Base-by-base conservation (phyloP, 805 yeast genomes). In the Danielozyma ontarioensis region DNA sequence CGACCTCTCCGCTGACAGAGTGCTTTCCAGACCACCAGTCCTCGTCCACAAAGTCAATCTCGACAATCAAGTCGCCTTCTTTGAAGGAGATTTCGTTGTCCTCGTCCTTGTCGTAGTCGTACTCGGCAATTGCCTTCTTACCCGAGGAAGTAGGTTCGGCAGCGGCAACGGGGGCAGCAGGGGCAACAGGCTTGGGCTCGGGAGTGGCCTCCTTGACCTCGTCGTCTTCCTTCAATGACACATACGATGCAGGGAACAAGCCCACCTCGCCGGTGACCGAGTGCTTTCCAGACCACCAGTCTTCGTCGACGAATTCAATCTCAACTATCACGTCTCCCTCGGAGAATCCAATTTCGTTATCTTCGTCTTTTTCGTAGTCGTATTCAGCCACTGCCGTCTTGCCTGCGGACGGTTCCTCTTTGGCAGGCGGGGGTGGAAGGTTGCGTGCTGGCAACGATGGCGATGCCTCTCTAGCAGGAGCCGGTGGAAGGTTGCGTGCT, bases 11-110 rank as follows among this genome's bases (percentile, higher is more conserved):
- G 21, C 78, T 63, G 37, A 59, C 70, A 16, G 54, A 36, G 46
- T 80, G 70, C 41, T 76, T 78, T 32, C 98, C 98, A 34, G 83
- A 70, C 97, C 97, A 93, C 98, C 98, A 93, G 55, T 86, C 96
- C 29, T 86, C 96, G 48, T 88, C 95, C 13, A 85, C 83, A 57
- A 85, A 83, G 47, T 88, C 95, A 41, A 93, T 83, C 39, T 87
- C 83, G 13, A 77, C 66, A 41, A 93, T 87, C 39, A 70, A 50
- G 46, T 87, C 97, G 33, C 90, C 94, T 53, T 86, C 96, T 16
- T 67, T 73, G 57, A 93, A 93, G 2, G 78, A 73, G 39, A 93
- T 69, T 62, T 93, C 98, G 52, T 89, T 93, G 43, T 83, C 95
- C 61, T 93, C 98, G 17, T 81, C 81, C 21, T 95, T 96, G 32